Percentiles rank a stretch among this genome's conserved stretches.
phyloP scores from a whole-genome alignment of 768 basidiomycete genomes.

The Dictyophora rubrovolvata region DNA sequence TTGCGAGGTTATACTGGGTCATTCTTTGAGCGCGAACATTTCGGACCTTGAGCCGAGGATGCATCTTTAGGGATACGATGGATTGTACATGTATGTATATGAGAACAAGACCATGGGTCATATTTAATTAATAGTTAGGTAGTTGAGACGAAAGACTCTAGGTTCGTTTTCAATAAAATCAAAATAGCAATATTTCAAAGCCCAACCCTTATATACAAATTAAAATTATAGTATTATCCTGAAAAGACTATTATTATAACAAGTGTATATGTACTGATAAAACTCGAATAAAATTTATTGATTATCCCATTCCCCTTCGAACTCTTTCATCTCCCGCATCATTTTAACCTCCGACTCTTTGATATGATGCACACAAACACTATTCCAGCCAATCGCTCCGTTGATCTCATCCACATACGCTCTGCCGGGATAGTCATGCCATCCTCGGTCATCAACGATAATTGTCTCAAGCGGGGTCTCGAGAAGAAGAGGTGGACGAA shows the following conservation, averaged over 20 bases:
- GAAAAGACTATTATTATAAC: too few species aligned
- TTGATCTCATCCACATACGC: not conserved
- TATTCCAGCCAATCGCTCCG: not conserved
- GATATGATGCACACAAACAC: slow-evolving; percentile 2
- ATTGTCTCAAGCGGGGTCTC: not conserved
- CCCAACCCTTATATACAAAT: too few species aligned
- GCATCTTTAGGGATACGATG: not conserved
- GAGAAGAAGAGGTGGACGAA: not conserved
- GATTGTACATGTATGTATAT: too few species aligned
- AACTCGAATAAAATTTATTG: too few species aligned
- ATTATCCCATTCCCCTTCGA: not conserved
- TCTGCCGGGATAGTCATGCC: not conserved
- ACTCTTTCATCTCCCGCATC: not conserved
- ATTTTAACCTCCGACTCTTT: not conserved
- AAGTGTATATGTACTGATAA: too few species aligned
- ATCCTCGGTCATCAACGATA: not conserved
- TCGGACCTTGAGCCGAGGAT: slow-evolving; percentile 2
- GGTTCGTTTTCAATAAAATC: too few species aligned
- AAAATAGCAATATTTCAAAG: too few species aligned
- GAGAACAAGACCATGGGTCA: too few species aligned
- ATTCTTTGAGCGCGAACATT: not conserved
- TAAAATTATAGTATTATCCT: too few species aligned
- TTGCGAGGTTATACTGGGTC: not conserved
- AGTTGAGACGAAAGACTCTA: too few species aligned
- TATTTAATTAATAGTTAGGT: too few species aligned